Conservation (phyloP, 2,329 filamentous ascomycete species). For the Alternaria triticimaculans region DNA sequence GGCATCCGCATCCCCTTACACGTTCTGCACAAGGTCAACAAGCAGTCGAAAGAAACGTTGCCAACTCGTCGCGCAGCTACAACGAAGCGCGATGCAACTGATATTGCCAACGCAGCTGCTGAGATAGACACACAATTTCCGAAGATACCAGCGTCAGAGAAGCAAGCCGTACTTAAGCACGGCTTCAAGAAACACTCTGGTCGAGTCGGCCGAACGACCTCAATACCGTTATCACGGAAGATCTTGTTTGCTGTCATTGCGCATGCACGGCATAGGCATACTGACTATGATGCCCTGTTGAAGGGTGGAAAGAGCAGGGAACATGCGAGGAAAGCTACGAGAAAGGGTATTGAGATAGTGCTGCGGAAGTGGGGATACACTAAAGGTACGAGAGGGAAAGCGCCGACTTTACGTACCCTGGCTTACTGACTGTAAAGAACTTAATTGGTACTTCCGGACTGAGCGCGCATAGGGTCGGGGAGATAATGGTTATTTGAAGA, state of each 20-base stretch:
- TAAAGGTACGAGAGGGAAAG: conserved; percentile 28
- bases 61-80: conserved; percentile 50
- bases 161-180: conserved; percentile 48
- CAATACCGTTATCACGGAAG: conserved; percentile 48
- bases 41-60: conserved; percentile 50
- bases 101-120: conserved; percentile 27
- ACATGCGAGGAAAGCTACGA: conserved; percentile 31
- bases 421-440: neutral
- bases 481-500: neutral
- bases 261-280: conserved; percentile 58
- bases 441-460: conserved; percentile 4
- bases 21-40: conserved; percentile 49
- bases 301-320: conserved; percentile 22
- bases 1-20: conserved; percentile 54
- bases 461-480: neutral
- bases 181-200: conserved; percentile 56
- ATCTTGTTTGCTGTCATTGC: conserved; percentile 58
- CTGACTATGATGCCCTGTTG: conserved; percentile 55
- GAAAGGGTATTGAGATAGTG: conserved; percentile 27
- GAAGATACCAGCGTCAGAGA: conserved; percentile 46
- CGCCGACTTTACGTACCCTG: conserved; percentile 12
- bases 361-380: conserved; percentile 35
- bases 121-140: conserved; percentile 53
- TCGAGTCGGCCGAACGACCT: conserved; percentile 57
- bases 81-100: conserved; percentile 34